Evolutionary conservation across 2,329 filamentous ascomycete genomes (phyloP).

Genomic region (Calonectria multiphialidica): DNA sequence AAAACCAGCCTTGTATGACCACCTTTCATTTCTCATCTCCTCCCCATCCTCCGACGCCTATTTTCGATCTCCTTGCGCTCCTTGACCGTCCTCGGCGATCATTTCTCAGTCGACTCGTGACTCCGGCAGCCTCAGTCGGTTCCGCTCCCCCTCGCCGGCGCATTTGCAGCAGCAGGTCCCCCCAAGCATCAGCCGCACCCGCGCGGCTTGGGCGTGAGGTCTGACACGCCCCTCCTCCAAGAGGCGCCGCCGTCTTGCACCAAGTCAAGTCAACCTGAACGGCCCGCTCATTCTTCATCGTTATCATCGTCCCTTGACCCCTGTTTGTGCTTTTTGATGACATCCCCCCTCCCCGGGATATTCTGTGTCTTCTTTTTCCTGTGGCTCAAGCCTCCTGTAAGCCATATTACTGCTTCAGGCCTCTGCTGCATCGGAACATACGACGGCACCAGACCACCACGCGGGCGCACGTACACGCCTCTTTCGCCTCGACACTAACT

Average conservation of each 20-base stretch:
- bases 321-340: neutral
- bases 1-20: neutral
- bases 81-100: neutral
- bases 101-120: neutral
- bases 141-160: neutral
- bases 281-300: slow-evolving; percentile 17
- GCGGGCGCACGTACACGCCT: neutral
- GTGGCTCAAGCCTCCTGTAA: slow-evolving; percentile 13
- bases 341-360: neutral
- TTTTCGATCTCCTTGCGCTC: neutral
- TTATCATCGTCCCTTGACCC: neutral
- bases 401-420: neutral
- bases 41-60: neutral
- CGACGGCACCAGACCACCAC: slow-evolving; percentile 8
- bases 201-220: slow-evolving; percentile 1
- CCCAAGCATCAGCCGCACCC: neutral
- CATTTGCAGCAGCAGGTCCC: neutral
- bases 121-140: neutral
- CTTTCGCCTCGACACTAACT: neutral
- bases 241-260: neutral
- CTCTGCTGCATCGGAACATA: neutral
- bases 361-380: slow-evolving; percentile 3
- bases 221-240: slow-evolving; percentile 5
- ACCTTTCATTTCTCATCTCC: neutral
- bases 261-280: neutral